Evolutionary conservation across 495 filamentous ascomycete species (phyloP).

Genomic region (Talaromyces proteolyticus): DNA sequence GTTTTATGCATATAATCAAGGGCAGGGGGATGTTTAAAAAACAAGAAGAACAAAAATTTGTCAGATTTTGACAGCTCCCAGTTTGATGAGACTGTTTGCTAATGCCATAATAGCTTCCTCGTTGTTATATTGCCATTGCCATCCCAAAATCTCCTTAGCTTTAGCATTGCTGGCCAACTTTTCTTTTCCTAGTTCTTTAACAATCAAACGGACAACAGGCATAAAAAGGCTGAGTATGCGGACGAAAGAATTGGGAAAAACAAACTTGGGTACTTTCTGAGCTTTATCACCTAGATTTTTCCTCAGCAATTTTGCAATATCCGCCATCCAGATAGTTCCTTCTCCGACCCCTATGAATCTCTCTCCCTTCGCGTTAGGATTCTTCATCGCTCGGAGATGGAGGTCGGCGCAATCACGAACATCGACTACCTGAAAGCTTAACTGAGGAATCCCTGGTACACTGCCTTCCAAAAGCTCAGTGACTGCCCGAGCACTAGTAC

Average conservation of each 20-base stretch:
- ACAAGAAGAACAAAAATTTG: neutral
- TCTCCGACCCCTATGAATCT: neutral
- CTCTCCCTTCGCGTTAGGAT: neutral
- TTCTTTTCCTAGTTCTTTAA: neutral
- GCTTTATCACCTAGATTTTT: neutral
- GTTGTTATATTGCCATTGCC: conserved; percentile 1
- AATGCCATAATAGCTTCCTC: neutral
- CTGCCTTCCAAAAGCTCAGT: neutral
- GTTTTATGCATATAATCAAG: too few relatives aligned
- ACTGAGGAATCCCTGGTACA: neutral
- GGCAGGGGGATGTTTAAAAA: too few relatives aligned
- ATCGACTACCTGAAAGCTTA: neutral
- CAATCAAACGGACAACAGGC: neutral
- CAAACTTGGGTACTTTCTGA: neutral
- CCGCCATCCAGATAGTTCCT: conserved; percentile 1
- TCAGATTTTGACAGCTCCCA: neutral
- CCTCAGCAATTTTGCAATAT: neutral
- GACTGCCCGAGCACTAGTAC: neutral
- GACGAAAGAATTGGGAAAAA: neutral
- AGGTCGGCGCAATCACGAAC: conserved; percentile 24
- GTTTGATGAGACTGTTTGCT: neutral
- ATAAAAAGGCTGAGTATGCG: neutral
- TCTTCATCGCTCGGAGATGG: conserved; percentile 25
- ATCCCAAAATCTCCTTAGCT: neutral
- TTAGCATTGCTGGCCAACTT: neutral